Conservation (phyloP, 768 basidiomycete genomes). For the Pleurotus platypus region DNA sequence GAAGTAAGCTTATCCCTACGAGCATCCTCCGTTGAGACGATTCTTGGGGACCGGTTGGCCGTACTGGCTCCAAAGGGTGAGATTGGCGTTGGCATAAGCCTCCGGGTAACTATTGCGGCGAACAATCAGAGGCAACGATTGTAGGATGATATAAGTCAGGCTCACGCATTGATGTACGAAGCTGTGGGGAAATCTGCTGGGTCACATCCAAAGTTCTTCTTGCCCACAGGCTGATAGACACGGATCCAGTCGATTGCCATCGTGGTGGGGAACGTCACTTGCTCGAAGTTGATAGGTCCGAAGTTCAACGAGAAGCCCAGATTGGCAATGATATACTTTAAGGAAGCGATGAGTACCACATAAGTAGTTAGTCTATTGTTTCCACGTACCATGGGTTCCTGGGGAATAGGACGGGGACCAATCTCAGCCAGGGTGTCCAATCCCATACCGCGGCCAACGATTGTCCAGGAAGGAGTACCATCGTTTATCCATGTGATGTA, state of each 20-base stretch:
- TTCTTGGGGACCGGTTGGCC: constrained; percentile 39
- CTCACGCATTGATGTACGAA: constrained; percentile 67
- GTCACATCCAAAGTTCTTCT: constrained; percentile 62
- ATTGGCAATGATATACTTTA: constrained; percentile 66
- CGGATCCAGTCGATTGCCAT: constrained; percentile 84
- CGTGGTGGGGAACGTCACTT: constrained; percentile 49
- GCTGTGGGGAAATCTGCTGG: constrained; percentile 71
- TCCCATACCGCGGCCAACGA: constrained; percentile 44
- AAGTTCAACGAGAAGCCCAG: constrained; percentile 70
- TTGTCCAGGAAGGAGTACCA: constrained; percentile 52
- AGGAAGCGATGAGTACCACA: background rate
- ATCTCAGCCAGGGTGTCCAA: constrained; percentile 52
- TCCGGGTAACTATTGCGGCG: constrained; percentile 25
- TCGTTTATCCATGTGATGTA: constrained; percentile 74
- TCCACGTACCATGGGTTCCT: constrained; percentile 64
- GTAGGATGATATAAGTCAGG: background rate
- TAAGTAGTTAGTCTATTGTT: too few relatives aligned
- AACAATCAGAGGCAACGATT: background rate
- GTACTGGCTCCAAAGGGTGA: constrained; percentile 34
- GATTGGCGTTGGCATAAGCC: constrained; percentile 39
- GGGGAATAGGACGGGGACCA: constrained; percentile 52
- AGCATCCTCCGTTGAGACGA: constrained; percentile 19
- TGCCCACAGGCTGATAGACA: constrained; percentile 57
- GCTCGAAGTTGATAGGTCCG: constrained; percentile 56
- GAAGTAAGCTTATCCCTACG: background rate